These are phyloP conservation scores for Populus nigra DNA, from an alignment of 345 rosid species.

Conservation along the genomic window DNA sequence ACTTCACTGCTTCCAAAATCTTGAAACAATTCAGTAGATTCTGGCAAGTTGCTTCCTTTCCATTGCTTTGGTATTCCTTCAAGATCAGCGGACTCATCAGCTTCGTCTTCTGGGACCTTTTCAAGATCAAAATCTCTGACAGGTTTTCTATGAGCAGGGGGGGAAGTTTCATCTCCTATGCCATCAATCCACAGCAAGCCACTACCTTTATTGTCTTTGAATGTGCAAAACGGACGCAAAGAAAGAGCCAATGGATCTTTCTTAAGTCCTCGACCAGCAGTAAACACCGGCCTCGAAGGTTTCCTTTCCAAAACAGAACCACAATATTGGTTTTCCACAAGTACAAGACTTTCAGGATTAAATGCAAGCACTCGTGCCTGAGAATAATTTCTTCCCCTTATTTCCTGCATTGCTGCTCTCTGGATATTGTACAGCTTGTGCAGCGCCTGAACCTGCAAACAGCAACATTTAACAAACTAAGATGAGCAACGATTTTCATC, in stretches of 20 bases:
- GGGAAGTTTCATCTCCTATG: background rate
- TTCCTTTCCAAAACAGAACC: slow-evolving; percentile 14
- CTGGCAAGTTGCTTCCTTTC: background rate
- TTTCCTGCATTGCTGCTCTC: background rate
- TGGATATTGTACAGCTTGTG: slow-evolving; percentile 17
- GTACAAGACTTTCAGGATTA: background rate
- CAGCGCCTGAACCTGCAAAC: slow-evolving; percentile 17
- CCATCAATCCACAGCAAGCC: background rate
- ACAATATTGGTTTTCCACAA: background rate
- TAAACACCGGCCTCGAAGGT: background rate
- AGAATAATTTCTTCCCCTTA: background rate
- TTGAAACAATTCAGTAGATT: background rate
- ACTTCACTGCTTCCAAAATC: background rate
- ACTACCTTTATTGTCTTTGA: background rate
- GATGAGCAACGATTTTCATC: background rate
- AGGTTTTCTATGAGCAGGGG: background rate
- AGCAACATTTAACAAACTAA: background rate
- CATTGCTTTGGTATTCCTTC: background rate
- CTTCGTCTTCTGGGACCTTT: background rate
- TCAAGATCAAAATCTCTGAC: background rate
- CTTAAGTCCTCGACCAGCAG: background rate
- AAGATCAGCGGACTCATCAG: background rate
- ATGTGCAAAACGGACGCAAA: background rate
- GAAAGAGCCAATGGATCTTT: background rate
- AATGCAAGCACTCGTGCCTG: slow-evolving; percentile 5